Percentiles rank a stretch among this genome's conserved stretches.
Evolutionary conservation across 2,329 filamentous ascomycete species (phyloP).

Genomic region (Aspergillus versicolor): DNA sequence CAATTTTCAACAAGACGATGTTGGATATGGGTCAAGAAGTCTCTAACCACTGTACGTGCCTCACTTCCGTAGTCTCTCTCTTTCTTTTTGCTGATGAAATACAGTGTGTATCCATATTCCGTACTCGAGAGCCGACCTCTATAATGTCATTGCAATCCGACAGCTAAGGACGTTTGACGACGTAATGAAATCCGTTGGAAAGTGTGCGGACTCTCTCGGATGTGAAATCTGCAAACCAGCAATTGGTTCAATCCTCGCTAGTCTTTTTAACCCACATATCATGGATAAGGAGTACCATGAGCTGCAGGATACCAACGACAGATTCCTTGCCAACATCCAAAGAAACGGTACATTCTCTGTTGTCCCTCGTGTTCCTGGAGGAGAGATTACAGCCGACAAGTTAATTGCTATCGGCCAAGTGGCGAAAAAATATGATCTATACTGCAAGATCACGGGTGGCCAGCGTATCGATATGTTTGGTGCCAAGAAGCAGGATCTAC

Average conservation of each 20-base stretch:
- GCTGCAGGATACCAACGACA: constrained; percentile 87
- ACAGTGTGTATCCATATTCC: constrained; percentile 76
- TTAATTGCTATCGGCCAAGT: constrained; percentile 81
- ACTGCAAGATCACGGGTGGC: constrained; percentile 89
- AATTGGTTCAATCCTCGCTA: constrained; percentile 76
- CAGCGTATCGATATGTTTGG: constrained; percentile 94
- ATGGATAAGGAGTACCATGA: constrained; percentile 70
- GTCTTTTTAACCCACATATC: constrained; percentile 79
- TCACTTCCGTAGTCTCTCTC: neutral
- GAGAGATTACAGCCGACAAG: constrained; percentile 85
- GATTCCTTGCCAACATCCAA: constrained; percentile 85
- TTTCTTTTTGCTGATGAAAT: constrained; percentile 6
- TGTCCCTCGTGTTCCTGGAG: constrained; percentile 76
- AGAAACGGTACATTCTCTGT: constrained; percentile 89
- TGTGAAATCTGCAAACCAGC: constrained; percentile 87
- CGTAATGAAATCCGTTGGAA: constrained; percentile 77
- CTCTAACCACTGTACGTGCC: constrained; percentile 63
- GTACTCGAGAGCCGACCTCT: constrained; percentile 83
- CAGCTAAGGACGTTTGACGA: constrained; percentile 68
- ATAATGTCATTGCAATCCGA: constrained; percentile 83
- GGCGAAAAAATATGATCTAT: constrained; percentile 78
- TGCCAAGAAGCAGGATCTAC: constrained; percentile 80
- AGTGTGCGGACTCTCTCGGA: constrained; percentile 68
- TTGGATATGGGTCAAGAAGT: constrained; percentile 80
- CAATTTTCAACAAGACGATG: constrained; percentile 90